Evolutionary conservation across 202 grass and related monocot species (phyloP), one percentile per base, ranked within the genome.

Genomic region (Digitaria exilis): DNA sequence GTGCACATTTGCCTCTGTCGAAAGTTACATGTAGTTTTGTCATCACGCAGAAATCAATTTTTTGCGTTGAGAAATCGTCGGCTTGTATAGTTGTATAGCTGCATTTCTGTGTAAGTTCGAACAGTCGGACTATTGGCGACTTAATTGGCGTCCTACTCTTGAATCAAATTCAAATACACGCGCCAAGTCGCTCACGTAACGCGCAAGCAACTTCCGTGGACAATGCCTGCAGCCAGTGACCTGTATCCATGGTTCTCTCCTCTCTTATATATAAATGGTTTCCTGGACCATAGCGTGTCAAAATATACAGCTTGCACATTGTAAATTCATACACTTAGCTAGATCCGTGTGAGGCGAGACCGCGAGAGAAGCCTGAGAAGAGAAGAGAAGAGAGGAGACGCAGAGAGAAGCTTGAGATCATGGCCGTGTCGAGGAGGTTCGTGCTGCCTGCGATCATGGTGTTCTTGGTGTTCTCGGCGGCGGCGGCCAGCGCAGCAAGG

Each of bases 171-270:
- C 82, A 82, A 85, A 73, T 64, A 9, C 24, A 17, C 37, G 57
- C 57, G 71, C 73, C 78, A 71, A 84, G 72, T 73, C 22, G 58
- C 31, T 66, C 49, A 60, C 68, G 58, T 82, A 78, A 86, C 57
- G 58, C 81, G 60, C 67, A 60, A 46, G 66, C 78, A 86, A 58
- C 78, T 78, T 72, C 63, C 41, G 56, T 41, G 54, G 42, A 44
- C 41, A 39, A 41, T 46, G 41, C 29, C 57, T 54, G n/a, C 35
- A 39, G 55, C 45, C 69, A 28, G 51, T 15, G 49, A 25, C n/a
- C 6, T 31, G 16, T 29, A 17, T 62, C 59, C 59, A 59, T 59
- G 22, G 10, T 10, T 39, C 63, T 14, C 57, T 60, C 12, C 4
- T 17, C 17, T 17, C 32, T n/a, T 76, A 37, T 85, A 71, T 89